Percentiles rank a stretch among this genome's conserved stretches.
Evolutionary conservation across 139 green algal species (phyloP).

Genomic region (Diplosphaera chodatii): DNA sequence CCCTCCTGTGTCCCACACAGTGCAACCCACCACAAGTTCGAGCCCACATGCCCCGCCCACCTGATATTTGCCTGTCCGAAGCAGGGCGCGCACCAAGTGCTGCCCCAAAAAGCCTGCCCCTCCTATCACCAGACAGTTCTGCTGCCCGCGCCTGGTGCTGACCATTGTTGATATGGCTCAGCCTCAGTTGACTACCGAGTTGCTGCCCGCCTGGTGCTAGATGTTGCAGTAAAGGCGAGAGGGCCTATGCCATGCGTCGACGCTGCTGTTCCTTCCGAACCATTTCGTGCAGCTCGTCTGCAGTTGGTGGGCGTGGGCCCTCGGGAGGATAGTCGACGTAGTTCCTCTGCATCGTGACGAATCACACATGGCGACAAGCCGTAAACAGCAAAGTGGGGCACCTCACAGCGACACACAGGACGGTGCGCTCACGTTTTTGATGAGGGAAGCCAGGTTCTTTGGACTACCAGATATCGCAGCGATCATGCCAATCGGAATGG

Average conservation of each 20-base stretch:
- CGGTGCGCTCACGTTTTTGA: slow-evolving; percentile 43
- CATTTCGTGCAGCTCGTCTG: slow-evolving; percentile 26
- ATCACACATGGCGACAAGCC: no score
- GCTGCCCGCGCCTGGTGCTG: slow-evolving; percentile 10
- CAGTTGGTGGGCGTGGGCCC: slow-evolving; percentile 14
- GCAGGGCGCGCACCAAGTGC: slow-evolving; percentile 68
- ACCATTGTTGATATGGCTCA: no score
- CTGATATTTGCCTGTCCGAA: slow-evolving; percentile 49
- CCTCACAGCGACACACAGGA: no score
- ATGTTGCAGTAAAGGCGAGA: no score
- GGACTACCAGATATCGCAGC: slow-evolving; percentile 51
- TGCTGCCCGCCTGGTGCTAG: slow-evolving; percentile 10
- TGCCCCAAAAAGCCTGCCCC: slow-evolving; percentile 78
- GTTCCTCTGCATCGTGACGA: slow-evolving; percentile 1
- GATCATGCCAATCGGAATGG: slow-evolving; percentile 57
- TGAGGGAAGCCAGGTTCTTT: slow-evolving; percentile 51
- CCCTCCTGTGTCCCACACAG: no score
- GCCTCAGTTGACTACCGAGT: no score
- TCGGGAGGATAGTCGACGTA: slow-evolving; percentile 46
- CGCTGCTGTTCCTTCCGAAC: slow-evolving; percentile 15
- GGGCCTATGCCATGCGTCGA: no score
- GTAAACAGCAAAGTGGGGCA: no score
- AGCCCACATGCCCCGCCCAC: neutral
- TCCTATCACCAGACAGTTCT: slow-evolving; percentile 63
- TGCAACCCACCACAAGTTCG: no score